Evolutionary conservation across 2,329 filamentous ascomycete genomes (phyloP).

Genomic region (Malbranchea cinnamomea): DNA sequence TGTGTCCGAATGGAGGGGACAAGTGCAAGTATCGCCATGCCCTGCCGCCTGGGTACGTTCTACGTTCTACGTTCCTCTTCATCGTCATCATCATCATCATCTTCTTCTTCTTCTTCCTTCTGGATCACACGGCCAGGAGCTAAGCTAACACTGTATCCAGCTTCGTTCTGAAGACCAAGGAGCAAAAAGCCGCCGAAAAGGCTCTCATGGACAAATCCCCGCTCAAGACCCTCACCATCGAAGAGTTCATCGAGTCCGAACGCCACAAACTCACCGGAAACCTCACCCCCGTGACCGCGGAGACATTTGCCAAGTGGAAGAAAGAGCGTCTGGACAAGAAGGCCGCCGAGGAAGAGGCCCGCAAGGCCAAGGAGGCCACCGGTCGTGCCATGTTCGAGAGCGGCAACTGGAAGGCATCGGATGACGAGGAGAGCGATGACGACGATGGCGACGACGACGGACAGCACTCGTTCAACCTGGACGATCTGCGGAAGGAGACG

Average conservation of each 20-base stretch:
- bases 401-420: constrained; percentile 68
- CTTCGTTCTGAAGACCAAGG: constrained; percentile 94
- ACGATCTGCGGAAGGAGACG: constrained; percentile 79
- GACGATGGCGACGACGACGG: constrained; percentile 42
- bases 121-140: constrained; percentile 1
- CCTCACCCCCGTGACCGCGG: constrained; percentile 83
- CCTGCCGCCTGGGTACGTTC: constrained; percentile 74
- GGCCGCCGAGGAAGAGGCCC: constrained; percentile 79
- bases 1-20: constrained; percentile 88
- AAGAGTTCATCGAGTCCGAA: constrained; percentile 95
- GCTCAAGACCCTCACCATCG: constrained; percentile 81
- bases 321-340: constrained; percentile 89
- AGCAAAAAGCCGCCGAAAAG: constrained; percentile 90
- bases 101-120: constrained; percentile 3
- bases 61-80: constrained; percentile 3
- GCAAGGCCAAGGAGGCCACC: constrained; percentile 86
- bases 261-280: constrained; percentile 85
- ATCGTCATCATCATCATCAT: neutral
- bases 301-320: constrained; percentile 95
- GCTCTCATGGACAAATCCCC: constrained; percentile 92
- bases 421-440: constrained; percentile 46
- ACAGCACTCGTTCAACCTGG: constrained; percentile 40
- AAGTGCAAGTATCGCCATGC: constrained; percentile 99
- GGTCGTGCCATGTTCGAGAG: constrained; percentile 92
- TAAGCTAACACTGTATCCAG: constrained; percentile 31